A percentile compares a stretch with the other conserved stretches of the same genome.
Conservation (phyloP, 192 early-diverging fungal genomes). For the Umbelopsis isabellina region DNA sequence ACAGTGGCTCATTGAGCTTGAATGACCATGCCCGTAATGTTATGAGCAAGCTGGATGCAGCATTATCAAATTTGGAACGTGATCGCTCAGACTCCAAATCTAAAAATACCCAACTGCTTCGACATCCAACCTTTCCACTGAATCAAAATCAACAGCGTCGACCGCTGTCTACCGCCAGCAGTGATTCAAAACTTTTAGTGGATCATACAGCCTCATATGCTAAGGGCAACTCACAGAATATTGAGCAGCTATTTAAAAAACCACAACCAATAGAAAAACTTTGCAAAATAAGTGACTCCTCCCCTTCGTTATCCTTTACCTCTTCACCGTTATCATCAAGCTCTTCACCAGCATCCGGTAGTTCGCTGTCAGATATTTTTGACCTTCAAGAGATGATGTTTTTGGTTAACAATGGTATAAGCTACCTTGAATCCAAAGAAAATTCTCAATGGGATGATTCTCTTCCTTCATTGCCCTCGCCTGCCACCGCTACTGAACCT, state of each 20-base stretch:
- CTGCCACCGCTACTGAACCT: background rate
- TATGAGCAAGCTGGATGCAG: conserved; percentile 14
- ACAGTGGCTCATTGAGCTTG: background rate
- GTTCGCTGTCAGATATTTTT: conserved; percentile 15
- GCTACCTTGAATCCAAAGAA: conserved; percentile 10
- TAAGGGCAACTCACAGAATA: background rate
- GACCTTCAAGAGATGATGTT: conserved; percentile 17
- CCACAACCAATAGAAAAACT: conserved; percentile 16
- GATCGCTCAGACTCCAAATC: background rate
- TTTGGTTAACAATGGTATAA: conserved; percentile 15
- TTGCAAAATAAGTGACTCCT: background rate
- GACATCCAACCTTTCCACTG: background rate
- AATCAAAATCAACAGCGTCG: conserved; percentile 11
- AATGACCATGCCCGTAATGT: background rate
- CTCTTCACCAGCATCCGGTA: conserved; percentile 4
- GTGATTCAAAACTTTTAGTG: background rate
- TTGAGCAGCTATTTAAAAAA: background rate
- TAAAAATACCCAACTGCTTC: background rate
- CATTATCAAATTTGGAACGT: conserved; percentile 3
- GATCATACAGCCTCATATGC: background rate
- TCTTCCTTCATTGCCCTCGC: background rate
- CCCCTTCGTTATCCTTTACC: conserved; percentile 3
- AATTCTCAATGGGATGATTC: background rate
- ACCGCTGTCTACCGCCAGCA: background rate
- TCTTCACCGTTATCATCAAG: conserved; percentile 7